phyloP scores from a whole-genome alignment of 805 yeast genomes.

The Ogataea sp. region DNA sequence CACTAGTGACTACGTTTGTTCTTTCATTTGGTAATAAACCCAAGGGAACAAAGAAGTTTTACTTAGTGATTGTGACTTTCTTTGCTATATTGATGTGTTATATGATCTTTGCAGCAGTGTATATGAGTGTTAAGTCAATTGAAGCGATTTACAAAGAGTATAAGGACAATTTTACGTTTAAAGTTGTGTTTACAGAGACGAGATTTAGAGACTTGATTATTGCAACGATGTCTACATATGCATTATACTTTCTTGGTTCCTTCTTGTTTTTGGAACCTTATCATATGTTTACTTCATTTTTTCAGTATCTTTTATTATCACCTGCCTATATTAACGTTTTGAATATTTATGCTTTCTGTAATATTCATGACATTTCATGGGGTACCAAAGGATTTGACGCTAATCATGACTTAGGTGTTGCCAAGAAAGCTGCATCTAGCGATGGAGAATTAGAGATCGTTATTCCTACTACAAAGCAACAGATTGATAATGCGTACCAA shows the following conservation, averaged over 20 bases:
- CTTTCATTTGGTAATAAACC: constrained; percentile 93
- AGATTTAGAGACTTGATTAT: constrained; percentile 82
- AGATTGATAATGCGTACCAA: constrained; percentile 68
- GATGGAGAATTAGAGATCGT: constrained; percentile 62
- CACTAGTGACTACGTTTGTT: constrained; percentile 78
- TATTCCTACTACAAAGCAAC: constrained; percentile 68
- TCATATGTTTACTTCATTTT: constrained; percentile 84
- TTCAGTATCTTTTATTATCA: constrained; percentile 74
- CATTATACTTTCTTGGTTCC: constrained; percentile 71
- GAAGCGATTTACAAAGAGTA: constrained; percentile 29
- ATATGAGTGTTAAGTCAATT: constrained; percentile 60
- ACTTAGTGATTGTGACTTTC: constrained; percentile 62
- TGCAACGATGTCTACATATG: constrained; percentile 80
- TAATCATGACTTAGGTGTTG: constrained; percentile 74
- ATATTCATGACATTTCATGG: constrained; percentile 95
- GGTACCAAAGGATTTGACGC: constrained; percentile 86
- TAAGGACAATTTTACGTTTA: constrained; percentile 30
- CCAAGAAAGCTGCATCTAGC: constrained; percentile 47
- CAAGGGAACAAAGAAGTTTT: constrained; percentile 75
- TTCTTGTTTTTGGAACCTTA: constrained; percentile 81
- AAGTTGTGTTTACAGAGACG: constrained; percentile 49
- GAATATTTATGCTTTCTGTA: constrained; percentile 92
- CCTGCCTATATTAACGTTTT: constrained; percentile 89
- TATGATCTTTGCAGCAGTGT: constrained; percentile 81
- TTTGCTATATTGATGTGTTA: constrained; percentile 87